phyloP scores from a whole-genome alignment of 164 flowering plant species.

The Chloranthus sessilifolius region DNA sequence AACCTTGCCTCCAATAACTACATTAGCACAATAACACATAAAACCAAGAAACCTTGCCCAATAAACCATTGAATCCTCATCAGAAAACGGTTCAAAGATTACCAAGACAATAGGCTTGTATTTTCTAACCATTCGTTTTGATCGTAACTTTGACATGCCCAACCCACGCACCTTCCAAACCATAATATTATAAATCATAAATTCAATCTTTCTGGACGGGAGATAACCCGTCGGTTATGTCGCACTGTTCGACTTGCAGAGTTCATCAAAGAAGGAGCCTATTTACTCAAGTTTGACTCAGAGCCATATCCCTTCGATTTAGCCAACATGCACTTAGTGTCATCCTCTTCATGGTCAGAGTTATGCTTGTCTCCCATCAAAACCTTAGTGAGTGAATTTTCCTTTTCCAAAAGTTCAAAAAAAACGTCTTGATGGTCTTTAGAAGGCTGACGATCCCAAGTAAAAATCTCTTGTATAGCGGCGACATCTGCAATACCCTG shows the following conservation, averaged over 20 bases:
- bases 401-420: too few species aligned
- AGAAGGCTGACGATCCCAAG: neutral
- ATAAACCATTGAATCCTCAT: neutral
- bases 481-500: neutral
- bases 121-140: neutral
- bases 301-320: neutral
- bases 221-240: neutral
- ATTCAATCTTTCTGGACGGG: neutral
- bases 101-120: neutral
- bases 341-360: neutral
- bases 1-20: neutral
- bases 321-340: neutral
- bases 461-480: neutral
- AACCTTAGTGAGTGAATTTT: too few species aligned
- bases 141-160: neutral
- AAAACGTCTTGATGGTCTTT: too few species aligned
- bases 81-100: neutral
- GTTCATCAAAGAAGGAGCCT: neutral
- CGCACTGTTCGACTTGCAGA: neutral
- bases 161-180: constrained; percentile 5
- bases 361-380: neutral
- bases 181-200: neutral
- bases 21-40: neutral
- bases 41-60: neutral
- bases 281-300: neutral